These are phyloP conservation scores for Discostella stelligeroides DNA, from an alignment of 108 stramenopile genomes.

Conservation along the genomic window DNA sequence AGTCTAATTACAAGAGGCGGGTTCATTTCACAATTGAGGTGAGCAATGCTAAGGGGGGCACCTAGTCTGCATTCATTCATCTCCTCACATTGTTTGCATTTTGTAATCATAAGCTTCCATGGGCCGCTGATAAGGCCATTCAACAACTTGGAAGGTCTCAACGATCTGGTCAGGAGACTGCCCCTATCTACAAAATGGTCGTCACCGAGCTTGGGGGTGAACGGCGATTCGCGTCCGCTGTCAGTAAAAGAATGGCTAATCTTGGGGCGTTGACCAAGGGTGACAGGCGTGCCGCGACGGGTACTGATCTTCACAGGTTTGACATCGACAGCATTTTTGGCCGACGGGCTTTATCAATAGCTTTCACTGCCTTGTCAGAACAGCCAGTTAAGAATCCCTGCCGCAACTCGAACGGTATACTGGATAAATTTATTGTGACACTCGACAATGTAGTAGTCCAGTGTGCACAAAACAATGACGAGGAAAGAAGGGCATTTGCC, in stretches of 20 bases:
- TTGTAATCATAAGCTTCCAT: slow-evolving; percentile 61
- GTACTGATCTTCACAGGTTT: slow-evolving; percentile 51
- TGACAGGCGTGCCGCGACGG: slow-evolving; percentile 68
- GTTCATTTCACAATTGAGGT: slow-evolving; percentile 81
- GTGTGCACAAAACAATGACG: slow-evolving; percentile 6
- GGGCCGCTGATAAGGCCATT: slow-evolving; percentile 90
- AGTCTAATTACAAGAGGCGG: slow-evolving; percentile 50
- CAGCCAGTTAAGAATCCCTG: slow-evolving; percentile 23
- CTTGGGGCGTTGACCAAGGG: slow-evolving; percentile 88
- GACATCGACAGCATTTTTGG: slow-evolving; percentile 59
- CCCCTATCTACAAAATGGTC: slow-evolving; percentile 70
- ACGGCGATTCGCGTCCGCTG: slow-evolving; percentile 77
- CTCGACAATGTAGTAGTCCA: neutral
- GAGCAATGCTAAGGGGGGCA: no score
- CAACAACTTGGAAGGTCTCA: slow-evolving; percentile 88
- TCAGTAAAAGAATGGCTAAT: slow-evolving; percentile 73
- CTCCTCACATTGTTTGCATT: neutral
- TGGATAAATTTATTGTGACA: slow-evolving; percentile 41
- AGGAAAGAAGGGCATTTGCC: slow-evolving; percentile 17
- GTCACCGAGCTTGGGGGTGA: slow-evolving; percentile 81
- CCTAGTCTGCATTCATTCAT: neutral
- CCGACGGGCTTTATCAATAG: slow-evolving; percentile 39
- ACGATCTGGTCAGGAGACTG: slow-evolving; percentile 66
- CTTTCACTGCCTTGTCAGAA: slow-evolving; percentile 25
- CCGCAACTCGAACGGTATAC: slow-evolving; percentile 36